phyloP scores from a whole-genome alignment of 2,329 filamentous ascomycete genomes.

The Trichophyton simii region DNA sequence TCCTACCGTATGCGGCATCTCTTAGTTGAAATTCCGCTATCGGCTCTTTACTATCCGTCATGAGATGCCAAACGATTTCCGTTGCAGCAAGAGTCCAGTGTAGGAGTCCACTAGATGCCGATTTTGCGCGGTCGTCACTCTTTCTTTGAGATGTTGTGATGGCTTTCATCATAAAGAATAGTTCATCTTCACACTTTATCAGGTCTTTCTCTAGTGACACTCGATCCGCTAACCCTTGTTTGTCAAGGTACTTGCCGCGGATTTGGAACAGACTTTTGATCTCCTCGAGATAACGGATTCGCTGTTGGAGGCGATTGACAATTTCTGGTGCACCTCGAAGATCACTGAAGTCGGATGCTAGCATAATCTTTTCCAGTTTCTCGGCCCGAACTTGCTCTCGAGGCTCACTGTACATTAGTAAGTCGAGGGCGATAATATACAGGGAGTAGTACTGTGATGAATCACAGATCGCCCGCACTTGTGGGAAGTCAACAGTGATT shows the following conservation, averaged over 20 bases:
- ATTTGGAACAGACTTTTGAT: constrained; percentile 96
- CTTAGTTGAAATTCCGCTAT: constrained; percentile 86
- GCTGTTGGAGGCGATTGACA: constrained; percentile 79
- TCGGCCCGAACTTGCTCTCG: constrained; percentile 95
- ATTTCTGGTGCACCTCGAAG: constrained; percentile 85
- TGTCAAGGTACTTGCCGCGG: constrained; percentile 74
- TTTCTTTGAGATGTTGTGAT: constrained; percentile 93
- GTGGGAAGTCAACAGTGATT: constrained; percentile 91
- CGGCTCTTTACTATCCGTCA: constrained; percentile 74
- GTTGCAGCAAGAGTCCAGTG: constrained; percentile 89
- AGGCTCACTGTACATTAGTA: constrained; percentile 91
- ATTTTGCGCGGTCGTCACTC: constrained; percentile 54
- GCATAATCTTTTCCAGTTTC: constrained; percentile 93
- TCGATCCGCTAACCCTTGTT: constrained; percentile 81
- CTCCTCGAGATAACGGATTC: constrained; percentile 85
- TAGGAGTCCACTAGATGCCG: constrained; percentile 64
- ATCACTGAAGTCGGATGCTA: constrained; percentile 97
- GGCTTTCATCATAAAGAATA: constrained; percentile 99
- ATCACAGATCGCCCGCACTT: constrained; percentile 88
- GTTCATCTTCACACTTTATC: constrained; percentile 79
- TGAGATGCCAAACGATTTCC: constrained; percentile 94
- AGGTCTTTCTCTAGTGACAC: constrained; percentile 82
- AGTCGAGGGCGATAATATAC: constrained; percentile 93
- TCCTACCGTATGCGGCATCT: constrained; percentile 84
- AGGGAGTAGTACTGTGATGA: constrained; percentile 95